Evolutionary conservation across 2,329 filamentous ascomycete species (phyloP).

Genomic region (Aspergillus caelatus): DNA sequence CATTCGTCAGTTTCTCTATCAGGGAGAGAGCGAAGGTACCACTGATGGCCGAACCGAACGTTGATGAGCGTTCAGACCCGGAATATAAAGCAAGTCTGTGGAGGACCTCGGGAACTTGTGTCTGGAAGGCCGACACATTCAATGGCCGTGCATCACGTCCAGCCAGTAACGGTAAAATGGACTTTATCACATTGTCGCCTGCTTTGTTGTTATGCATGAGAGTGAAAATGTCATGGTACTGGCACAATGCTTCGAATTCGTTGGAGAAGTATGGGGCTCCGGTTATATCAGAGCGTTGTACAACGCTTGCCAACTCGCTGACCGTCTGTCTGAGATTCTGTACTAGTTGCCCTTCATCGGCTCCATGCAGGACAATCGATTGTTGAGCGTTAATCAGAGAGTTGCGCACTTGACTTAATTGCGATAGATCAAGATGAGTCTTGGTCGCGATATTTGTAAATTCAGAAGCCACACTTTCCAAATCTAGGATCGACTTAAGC

Average conservation of each 20-base stretch:
- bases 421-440: constrained; percentile 38
- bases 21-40: constrained; percentile 56
- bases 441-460: constrained; percentile 42
- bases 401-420: constrained; percentile 39
- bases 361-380: constrained; percentile 39
- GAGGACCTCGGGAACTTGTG: constrained; percentile 37
- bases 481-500: constrained; percentile 36
- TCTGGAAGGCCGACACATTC: constrained; percentile 37
- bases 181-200: constrained; percentile 26
- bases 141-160: constrained; percentile 39
- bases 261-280: constrained; percentile 46
- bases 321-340: constrained; percentile 43
- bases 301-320: constrained; percentile 34
- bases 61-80: constrained; percentile 32
- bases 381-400: constrained; percentile 44
- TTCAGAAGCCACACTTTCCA: constrained; percentile 39
- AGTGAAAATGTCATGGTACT: constrained; percentile 45
- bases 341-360: constrained; percentile 39
- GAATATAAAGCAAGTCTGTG: constrained; percentile 41
- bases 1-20: constrained; percentile 57
- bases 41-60: constrained; percentile 49
- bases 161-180: constrained; percentile 40
- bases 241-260: constrained; percentile 52
- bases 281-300: constrained; percentile 31
- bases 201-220: constrained; percentile 16